Percentiles rank a stretch among this genome's conserved stretches.
Conservation (phyloP, 2,329 filamentous ascomycete species). For the Byssochlamys sp. region DNA sequence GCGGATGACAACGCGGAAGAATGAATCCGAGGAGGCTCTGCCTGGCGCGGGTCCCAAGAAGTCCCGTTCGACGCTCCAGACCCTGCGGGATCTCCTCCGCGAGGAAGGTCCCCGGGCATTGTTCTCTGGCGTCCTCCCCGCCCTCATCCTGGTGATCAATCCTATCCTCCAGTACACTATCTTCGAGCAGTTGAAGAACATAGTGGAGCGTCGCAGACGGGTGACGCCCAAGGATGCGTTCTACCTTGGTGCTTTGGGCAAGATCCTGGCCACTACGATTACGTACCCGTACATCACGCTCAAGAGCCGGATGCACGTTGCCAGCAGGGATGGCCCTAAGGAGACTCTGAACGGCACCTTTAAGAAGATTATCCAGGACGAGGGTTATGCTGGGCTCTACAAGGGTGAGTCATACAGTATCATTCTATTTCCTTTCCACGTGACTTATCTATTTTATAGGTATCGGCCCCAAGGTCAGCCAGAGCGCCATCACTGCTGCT, state of each 20-base stretch:
- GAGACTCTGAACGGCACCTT: conserved; percentile 73
- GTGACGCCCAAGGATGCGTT: conserved; percentile 83
- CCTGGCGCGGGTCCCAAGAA: conserved; percentile 37
- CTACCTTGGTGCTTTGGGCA: conserved; percentile 81
- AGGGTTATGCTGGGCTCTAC: conserved; percentile 87
- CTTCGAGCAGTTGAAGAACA: conserved; percentile 95
- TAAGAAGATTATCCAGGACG: conserved; percentile 69
- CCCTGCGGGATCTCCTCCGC: conserved; percentile 66
- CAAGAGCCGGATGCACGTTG: conserved; percentile 95
- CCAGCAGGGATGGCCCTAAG: conserved; percentile 62
- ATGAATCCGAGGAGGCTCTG: conserved; percentile 38
- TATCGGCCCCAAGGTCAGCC: conserved; percentile 89
- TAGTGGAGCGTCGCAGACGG: conserved; percentile 63
- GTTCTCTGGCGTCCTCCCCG: conserved; percentile 85
- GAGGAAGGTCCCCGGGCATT: conserved; percentile 78
- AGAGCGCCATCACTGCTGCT: conserved; percentile 91
- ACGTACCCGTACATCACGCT: conserved; percentile 99
- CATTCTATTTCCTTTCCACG: conserved; percentile 2
- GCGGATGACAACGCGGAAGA: conserved; percentile 84
- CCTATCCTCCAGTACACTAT: conserved; percentile 97
- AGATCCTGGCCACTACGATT: conserved; percentile 83
- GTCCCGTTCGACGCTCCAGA: conserved; percentile 65
- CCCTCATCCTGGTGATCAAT: conserved; percentile 90
- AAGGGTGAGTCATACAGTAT: conserved; percentile 56
- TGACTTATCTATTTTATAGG: conserved; percentile 43